Percentiles rank a stretch among this genome's conserved stretches.
Evolutionary conservation across 768 basidiomycete genomes (phyloP).

Genomic region (Russula lepida): DNA sequence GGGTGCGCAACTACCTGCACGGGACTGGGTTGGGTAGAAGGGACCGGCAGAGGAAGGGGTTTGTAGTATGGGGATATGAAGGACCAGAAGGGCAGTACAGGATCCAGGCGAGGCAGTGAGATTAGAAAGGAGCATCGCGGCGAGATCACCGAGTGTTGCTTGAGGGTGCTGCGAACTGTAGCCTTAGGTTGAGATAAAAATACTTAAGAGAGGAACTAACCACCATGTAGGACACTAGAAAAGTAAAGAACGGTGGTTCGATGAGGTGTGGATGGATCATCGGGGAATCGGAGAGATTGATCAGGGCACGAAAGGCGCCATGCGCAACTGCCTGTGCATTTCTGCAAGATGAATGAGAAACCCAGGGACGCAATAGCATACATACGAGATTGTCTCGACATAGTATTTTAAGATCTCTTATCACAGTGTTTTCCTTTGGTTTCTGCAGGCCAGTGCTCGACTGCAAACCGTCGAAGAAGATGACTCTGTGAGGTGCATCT

Average conservation of each 20-base stretch:
- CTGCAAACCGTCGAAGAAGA: constrained; percentile 63
- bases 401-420: constrained; percentile 75
- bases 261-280: constrained; percentile 56
- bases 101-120: constrained; percentile 67
- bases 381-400: constrained; percentile 83
- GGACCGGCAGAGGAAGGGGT: constrained; percentile 41
- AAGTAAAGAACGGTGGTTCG: constrained; percentile 65
- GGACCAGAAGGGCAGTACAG: constrained; percentile 51
- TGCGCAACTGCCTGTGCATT: constrained; percentile 70
- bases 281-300: constrained; percentile 86
- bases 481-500: constrained; percentile 58
- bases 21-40: constrained; percentile 68
- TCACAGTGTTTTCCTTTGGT: constrained; percentile 53
- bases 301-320: constrained; percentile 88
- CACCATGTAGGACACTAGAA: constrained; percentile 83
- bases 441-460: constrained; percentile 46
- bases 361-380: constrained; percentile 14
- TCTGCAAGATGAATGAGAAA: background rate
- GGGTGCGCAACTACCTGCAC: constrained; percentile 68
- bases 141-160: constrained; percentile 85
- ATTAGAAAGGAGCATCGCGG: constrained; percentile 97
- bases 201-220: constrained; percentile 40
- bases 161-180: constrained; percentile 38
- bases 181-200: background rate
- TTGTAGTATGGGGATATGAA: constrained; percentile 57